Conservation (phyloP, 805 yeast species). For the Ogataea naganishii region DNA sequence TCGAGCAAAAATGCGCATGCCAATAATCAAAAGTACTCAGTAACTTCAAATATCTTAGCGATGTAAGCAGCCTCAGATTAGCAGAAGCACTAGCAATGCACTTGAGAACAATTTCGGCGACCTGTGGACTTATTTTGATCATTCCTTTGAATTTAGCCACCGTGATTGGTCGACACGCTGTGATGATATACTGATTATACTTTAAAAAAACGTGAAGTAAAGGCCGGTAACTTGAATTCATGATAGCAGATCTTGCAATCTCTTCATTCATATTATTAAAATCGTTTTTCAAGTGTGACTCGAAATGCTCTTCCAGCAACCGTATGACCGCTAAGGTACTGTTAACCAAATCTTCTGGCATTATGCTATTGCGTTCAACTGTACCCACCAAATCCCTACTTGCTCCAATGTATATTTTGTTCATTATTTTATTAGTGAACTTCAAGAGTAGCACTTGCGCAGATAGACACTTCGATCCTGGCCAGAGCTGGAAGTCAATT, state of each 20-base stretch:
- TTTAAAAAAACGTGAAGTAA: constrained; percentile 25
- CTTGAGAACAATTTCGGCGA: constrained; percentile 18
- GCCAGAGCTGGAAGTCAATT: constrained; percentile 21
- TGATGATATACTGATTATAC: constrained; percentile 26
- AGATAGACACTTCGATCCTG: constrained; percentile 19
- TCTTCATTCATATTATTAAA: constrained; percentile 13
- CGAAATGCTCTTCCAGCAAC: constrained; percentile 17
- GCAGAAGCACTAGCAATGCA: constrained; percentile 24
- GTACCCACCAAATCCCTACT: background rate
- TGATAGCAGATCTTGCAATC: constrained; percentile 4
- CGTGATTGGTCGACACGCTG: constrained; percentile 26
- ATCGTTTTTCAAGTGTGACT: constrained; percentile 10
- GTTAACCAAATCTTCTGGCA: constrained; percentile 11
- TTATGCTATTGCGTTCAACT: constrained; percentile 9
- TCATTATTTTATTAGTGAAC: constrained; percentile 23
- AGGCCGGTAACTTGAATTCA: too few species aligned
- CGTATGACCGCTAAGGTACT: constrained; percentile 12
- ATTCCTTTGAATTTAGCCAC: constrained; percentile 26
- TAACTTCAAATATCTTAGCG: constrained; percentile 18
- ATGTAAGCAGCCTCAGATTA: constrained; percentile 20
- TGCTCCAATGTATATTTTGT: constrained; percentile 2
- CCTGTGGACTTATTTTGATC: constrained; percentile 10
- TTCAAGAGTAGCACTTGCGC: constrained; percentile 18
- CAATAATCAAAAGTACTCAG: constrained; percentile 30
- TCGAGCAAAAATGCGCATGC: constrained; percentile 30